Evolutionary conservation across 139 green algal genomes (phyloP).

Genomic region (Coccomyxa sp.): DNA sequence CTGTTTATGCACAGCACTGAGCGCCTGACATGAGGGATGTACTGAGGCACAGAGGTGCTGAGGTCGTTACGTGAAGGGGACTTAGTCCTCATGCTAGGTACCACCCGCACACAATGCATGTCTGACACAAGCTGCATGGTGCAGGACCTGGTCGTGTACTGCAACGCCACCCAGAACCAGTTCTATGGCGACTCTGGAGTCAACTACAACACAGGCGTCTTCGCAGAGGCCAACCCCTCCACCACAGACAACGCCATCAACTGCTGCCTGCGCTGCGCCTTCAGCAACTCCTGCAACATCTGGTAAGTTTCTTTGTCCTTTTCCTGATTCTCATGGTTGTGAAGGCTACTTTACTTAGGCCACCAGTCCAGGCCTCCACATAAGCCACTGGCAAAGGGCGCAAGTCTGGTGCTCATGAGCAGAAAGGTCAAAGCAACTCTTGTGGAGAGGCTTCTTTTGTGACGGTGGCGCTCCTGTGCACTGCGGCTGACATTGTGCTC

Average conservation of each 20-base stretch:
- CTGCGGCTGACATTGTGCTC: not conserved
- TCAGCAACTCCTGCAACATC: not conserved
- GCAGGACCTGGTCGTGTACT: not conserved
- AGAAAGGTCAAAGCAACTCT: not conserved
- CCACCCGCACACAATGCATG: too few relatives aligned
- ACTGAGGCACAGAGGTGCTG: too few relatives aligned
- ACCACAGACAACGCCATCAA: not conserved
- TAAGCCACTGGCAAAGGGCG: not conserved
- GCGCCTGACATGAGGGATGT: too few relatives aligned
- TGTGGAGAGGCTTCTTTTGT: not conserved
- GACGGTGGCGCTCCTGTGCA: not conserved
- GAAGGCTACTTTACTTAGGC: too few relatives aligned
- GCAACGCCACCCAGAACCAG: not conserved
- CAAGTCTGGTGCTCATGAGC: not conserved
- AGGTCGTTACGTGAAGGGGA: too few relatives aligned
- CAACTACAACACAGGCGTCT: not conserved
- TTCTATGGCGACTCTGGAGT: not conserved
- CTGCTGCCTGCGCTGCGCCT: not conserved
- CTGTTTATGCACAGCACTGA: too few relatives aligned
- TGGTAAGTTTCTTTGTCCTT: not conserved
- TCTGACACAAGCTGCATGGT: too few relatives aligned
- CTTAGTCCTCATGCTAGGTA: too few relatives aligned
- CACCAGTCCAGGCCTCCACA: not conserved
- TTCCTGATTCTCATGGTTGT: too few relatives aligned
- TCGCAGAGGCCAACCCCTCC: not conserved